phyloP scores from a whole-genome alignment of 139 green algal species.

The Dunaliella primolecta region DNA sequence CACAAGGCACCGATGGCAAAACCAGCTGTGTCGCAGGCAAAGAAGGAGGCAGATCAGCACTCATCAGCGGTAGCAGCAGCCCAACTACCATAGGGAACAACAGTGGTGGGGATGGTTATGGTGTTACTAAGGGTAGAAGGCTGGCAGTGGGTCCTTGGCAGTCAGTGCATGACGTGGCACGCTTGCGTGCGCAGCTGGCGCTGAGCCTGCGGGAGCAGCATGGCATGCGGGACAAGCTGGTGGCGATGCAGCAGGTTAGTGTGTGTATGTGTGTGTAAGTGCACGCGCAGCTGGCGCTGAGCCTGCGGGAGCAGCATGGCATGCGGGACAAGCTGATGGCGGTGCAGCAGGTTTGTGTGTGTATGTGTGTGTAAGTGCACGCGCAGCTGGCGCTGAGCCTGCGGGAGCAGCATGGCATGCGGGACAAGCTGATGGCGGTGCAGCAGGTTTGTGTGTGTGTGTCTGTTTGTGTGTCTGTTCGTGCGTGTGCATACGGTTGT shows the following conservation, averaged over 20 bases:
- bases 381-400: constrained; percentile 30
- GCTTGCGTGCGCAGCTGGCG: constrained; percentile 34
- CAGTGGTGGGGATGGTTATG: not conserved
- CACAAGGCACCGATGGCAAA: no score
- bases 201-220: constrained; percentile 22
- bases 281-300: no score
- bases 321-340: not conserved
- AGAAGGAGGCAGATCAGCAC: no score
- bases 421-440: not conserved
- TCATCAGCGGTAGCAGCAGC: not conserved
- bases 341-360: no score
- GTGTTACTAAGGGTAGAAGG: not conserved
- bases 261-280: no score
- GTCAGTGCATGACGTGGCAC: constrained; percentile 12
- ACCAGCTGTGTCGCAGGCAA: no score
- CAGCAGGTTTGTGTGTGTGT: no score
- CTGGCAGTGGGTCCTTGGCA: not conserved
- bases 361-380: no score
- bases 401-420: constrained; percentile 12
- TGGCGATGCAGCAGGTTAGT: not conserved
- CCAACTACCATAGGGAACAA: no score
- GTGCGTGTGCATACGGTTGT: no score
- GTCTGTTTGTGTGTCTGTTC: no score
- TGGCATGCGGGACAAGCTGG: not conserved
- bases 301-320: constrained; percentile 18